Conservation (phyloP, 2,329 filamentous ascomycete species). For the Rutstroemia sp. region DNA sequence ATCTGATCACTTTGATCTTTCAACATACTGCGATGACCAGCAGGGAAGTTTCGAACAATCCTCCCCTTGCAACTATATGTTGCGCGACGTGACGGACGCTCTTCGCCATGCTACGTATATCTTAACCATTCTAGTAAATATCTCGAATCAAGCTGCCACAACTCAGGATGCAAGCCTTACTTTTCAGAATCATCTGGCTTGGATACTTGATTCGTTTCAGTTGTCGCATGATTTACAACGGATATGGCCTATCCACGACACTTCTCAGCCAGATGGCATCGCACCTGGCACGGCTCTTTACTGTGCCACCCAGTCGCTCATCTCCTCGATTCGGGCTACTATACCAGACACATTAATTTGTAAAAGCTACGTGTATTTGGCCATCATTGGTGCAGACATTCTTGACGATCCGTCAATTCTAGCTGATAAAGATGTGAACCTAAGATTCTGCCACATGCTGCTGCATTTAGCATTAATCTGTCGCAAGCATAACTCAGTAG, state of each 20-base stretch:
- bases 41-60: neutral
- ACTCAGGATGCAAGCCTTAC: conserved; percentile 23
- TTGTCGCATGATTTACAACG: conserved; percentile 19
- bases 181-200: conserved; percentile 28
- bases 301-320: conserved; percentile 17
- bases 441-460: conserved; percentile 18
- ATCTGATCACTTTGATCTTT: conserved; percentile 14
- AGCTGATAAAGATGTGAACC: conserved; percentile 10
- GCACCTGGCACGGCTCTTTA: conserved; percentile 15
- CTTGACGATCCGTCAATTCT: conserved; percentile 15
- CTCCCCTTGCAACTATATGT: conserved; percentile 21
- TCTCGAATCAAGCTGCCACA: conserved; percentile 21
- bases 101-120: conserved; percentile 24
- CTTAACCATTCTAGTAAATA: conserved; percentile 24
- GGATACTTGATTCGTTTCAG: conserved; percentile 28
- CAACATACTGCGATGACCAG: conserved; percentile 6
- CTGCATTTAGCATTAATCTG: conserved; percentile 22
- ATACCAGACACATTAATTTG: conserved; percentile 21
- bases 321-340: conserved; percentile 15
- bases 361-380: conserved; percentile 26
- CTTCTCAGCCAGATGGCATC: conserved; percentile 8
- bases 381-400: conserved; percentile 22
- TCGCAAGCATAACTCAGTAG: conserved; percentile 18
- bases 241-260: conserved; percentile 9
- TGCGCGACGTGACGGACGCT: conserved; percentile 17